Conservation (phyloP, 108 stramenopile species). For the Nitzschia sp. region DNA sequence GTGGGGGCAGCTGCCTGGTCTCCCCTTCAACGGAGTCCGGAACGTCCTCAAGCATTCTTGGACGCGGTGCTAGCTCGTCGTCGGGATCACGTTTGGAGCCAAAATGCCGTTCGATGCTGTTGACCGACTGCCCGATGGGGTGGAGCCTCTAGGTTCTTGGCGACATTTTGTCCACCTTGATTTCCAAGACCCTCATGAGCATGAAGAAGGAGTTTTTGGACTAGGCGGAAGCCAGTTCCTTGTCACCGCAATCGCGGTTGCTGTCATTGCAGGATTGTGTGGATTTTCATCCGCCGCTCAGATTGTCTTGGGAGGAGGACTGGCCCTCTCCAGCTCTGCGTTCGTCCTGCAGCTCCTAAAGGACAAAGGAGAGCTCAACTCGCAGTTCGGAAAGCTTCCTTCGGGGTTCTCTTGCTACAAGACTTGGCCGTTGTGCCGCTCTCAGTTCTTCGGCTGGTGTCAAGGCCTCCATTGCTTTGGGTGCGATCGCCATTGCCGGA, state of each 20-base stretch:
- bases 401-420: constrained; percentile 91
- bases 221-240: constrained; percentile 86
- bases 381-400: constrained; percentile 86
- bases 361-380: constrained; percentile 86
- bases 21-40: too few species aligned
- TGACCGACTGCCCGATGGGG: too few species aligned
- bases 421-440: constrained; percentile 94
- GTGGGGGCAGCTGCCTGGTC: too few species aligned
- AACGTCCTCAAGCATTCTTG: too few species aligned
- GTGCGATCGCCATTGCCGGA: constrained; percentile 71
- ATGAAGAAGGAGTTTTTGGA: constrained; percentile 93
- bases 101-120: too few species aligned
- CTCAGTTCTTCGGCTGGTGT: constrained; percentile 81
- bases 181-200: constrained; percentile 75
- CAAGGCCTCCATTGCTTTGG: constrained; percentile 77
- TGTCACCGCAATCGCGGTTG: constrained; percentile 70
- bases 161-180: constrained; percentile 93
- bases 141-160: too few species aligned
- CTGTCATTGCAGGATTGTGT: constrained; percentile 45
- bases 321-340: constrained; percentile 90
- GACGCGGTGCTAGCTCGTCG: too few species aligned
- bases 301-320: constrained; percentile 87
- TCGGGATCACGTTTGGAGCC: too few species aligned
- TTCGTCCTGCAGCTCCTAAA: constrained; percentile 92
- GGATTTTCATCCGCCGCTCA: constrained; percentile 71